phyloP scores from a whole-genome alignment of 345 rosid species.

The Tarenaya hassleriana region DNA sequence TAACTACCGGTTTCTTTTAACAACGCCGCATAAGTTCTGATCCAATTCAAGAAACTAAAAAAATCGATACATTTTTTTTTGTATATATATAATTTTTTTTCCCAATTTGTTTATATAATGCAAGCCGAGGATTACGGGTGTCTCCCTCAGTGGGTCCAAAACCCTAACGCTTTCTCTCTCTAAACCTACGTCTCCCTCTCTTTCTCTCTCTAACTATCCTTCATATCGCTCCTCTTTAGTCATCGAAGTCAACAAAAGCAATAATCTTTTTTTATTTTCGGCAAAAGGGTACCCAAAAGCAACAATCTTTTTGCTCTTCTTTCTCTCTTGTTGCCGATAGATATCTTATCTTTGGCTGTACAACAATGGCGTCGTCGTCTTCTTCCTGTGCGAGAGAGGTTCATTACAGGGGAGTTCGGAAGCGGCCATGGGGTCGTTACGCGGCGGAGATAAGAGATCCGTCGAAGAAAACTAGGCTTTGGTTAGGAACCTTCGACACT shows the following conservation, averaged over 20 bases:
- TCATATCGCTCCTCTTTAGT: no score
- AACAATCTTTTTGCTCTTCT: neutral
- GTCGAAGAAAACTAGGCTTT: conserved; percentile 89
- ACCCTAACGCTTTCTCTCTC: neutral
- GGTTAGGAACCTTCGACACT: conserved; percentile 95
- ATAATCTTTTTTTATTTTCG: neutral
- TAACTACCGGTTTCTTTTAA: neutral
- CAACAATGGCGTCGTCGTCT: conserved; percentile 48
- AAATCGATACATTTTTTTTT: no score
- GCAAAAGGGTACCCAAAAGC: neutral
- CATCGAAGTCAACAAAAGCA: neutral
- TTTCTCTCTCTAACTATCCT: neutral
- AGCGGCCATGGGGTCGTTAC: conserved; percentile 98
- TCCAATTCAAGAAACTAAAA: no score
- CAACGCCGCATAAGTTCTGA: no score
- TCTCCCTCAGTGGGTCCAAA: conserved; percentile 43
- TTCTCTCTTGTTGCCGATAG: conserved; percentile 22
- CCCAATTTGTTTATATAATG: neutral
- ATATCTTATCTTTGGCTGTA: no score
- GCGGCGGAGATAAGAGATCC: conserved; percentile 98
- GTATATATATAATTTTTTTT: conserved; percentile 15
- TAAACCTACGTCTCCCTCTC: neutral
- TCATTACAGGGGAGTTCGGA: conserved; percentile 85
- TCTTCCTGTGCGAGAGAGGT: conserved; percentile 41
- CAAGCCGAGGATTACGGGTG: conserved; percentile 73